Base-by-base conservation (phyloP, 768 basidiomycete species). In the Macrolepiota dolichaula region DNA sequence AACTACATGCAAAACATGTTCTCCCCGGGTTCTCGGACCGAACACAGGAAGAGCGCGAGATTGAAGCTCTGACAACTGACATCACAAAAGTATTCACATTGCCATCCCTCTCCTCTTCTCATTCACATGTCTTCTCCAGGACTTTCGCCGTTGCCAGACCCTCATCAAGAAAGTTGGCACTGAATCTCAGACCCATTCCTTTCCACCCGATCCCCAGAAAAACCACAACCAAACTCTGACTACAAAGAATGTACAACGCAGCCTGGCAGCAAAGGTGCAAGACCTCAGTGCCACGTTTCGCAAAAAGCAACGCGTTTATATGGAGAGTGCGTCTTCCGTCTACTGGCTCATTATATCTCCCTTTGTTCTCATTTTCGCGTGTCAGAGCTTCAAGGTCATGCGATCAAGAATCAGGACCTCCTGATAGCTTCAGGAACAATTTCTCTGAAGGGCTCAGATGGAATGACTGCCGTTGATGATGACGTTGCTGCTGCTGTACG, bases 11-110 rank as follows among this genome's bases (percentile, higher is more conserved):
- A 65, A 97, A 92, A 72, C 96, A 97, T 73, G 90, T 89, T 60
- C 84, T 99, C 5, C 97, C 97, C 65, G 96, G 96, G 0, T 99
- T 99, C 72, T 85, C 94, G 71, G 97, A 99, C 83, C 90, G 97
- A 55, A 80, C 91, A 1, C 87, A 87, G 3, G 96, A 99, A 76
- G 96, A 98, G 76, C 83, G 87, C 63, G 96, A 98, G 72, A 99
- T 99, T 63, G 92, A 97, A 70, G 73, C 81, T 22, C 79, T 90
- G 52, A 96, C 96, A 3, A 85, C 82, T 40, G 88, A 92, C 67
- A 92, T 99, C 73, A 99, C 96, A 51, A 84, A 88, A 67, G 96
- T 94, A 70, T 65, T 76, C 74, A 51, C 61, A 53, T 35, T 25
- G 51, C 63, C 63, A 44, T 85, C 87, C 64, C 79, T 79, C 63